Evolutionary conservation across 306 rosid species (phyloP).

Genomic region (Aeschynomene evenia): DNA sequence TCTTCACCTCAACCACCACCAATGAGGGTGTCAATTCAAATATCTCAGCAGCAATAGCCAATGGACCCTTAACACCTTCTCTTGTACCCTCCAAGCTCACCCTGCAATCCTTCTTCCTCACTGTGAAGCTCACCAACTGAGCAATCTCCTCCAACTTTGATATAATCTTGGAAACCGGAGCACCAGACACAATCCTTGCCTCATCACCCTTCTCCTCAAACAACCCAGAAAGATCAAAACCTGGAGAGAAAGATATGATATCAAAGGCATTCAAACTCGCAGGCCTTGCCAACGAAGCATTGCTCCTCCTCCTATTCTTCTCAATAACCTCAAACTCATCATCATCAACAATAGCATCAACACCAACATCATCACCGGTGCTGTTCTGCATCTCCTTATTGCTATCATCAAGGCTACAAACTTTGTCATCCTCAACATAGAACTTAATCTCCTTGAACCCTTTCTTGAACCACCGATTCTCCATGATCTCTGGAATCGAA

Average conservation of each 20-base stretch:
- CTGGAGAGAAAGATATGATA: constrained; percentile 59
- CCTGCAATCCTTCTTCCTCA: constrained; percentile 61
- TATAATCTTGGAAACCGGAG: constrained; percentile 47
- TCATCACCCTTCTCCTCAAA: constrained; percentile 63
- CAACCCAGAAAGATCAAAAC: constrained; percentile 58
- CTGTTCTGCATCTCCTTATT: background rate
- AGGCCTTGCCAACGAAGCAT: constrained; percentile 39
- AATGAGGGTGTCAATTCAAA: constrained; percentile 53
- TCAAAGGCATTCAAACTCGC: constrained; percentile 68
- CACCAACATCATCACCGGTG: constrained; percentile 4
- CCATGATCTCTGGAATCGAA: constrained; percentile 52
- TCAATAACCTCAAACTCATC: constrained; percentile 38
- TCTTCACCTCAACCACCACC: constrained; percentile 70
- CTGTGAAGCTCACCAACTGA: constrained; percentile 49
- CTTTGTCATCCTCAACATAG: constrained; percentile 48
- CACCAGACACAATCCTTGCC: constrained; percentile 50
- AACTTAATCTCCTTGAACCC: constrained; percentile 50
- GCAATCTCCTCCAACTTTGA: constrained; percentile 61
- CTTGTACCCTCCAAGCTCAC: constrained; percentile 61
- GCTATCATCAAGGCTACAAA: constrained; percentile 38
- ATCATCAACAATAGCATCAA: background rate
- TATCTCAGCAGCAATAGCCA: constrained; percentile 53
- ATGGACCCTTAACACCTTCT: constrained; percentile 57
- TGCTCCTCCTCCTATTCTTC: background rate
- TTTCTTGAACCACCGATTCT: constrained; percentile 45